Evolutionary conservation across 83 land plant species (phyloP), one percentile per base, ranked within the genome.

Genomic region (Picea abies): DNA sequence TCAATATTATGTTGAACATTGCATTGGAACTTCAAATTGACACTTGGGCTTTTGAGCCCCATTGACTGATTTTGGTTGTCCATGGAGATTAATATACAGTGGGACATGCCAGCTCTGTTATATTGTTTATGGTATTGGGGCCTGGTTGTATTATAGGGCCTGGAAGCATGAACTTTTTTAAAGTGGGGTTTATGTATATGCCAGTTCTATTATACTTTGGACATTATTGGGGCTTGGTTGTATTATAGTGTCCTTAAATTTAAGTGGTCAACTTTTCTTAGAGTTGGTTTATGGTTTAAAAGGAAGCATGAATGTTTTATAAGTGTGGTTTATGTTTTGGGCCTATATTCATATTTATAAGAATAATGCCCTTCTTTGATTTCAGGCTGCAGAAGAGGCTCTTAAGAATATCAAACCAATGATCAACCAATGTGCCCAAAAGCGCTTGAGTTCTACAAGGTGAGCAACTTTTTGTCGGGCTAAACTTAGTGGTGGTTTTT

Each of bases 321-420:
- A 39, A 71, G 76, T 17, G 10, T 1, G 20, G 19, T 68, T 68
- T 68, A 26, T 68, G 22, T 64, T 23, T 71, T 11, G 65, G 11
- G 8, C 19, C 10, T 14, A 72, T 20, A 58, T 47, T 85, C 62
- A 69, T 3, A 16, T 76, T 16, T 82, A 39, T 82, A 56, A 63
- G 20, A 15, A n/a, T 23, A 4, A 39, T 65, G 35, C 22, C 39
- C 41, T 52, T 0, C 37, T 60, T 82, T 3, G 44, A 39, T 72
- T 70, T 9, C 82, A 92, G 94, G 94, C 92, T 87, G 89, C 94
- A 79, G 92, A 90, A 29, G 87, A 89, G 79, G 92, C 94, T 15
- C 89, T 92, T 80, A 89, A 83, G 63, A 76, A 73, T 81, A 41
- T 92, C 60, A 84, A 64, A 35, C 77, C 86, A 32, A 87, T 79